These are phyloP conservation scores for Lyophyllum shimeji DNA, from an alignment of 768 basidiomycete genomes.

Conservation along the genomic window DNA sequence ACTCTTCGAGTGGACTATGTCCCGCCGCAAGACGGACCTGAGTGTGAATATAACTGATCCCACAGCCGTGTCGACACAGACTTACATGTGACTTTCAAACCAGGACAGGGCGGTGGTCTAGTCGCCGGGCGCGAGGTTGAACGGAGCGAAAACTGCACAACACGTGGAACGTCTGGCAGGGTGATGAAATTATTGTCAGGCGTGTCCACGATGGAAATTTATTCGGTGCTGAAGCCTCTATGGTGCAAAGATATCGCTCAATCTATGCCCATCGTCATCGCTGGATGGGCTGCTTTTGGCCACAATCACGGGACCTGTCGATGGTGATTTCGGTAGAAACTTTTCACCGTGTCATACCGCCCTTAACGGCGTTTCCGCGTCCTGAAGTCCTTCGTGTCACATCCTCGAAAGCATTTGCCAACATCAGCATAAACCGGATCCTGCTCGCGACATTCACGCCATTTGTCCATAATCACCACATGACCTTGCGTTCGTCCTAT, in stretches of 20 bases:
- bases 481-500: constrained; percentile 12
- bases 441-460: constrained; percentile 17
- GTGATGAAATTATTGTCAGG: not conserved
- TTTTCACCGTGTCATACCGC: constrained; percentile 11
- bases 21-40: too few relatives aligned
- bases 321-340: constrained; percentile 23
- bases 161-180: too few relatives aligned
- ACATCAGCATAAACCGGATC: constrained; percentile 12
- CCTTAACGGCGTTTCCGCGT: constrained; percentile 10
- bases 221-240: not conserved
- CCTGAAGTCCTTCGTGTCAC: constrained; percentile 19
- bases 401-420: constrained; percentile 17
- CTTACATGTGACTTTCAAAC: too few relatives aligned
- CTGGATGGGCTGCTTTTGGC: constrained; percentile 22
- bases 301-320: constrained; percentile 15
- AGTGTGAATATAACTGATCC: too few relatives aligned
- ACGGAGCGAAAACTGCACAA: too few relatives aligned
- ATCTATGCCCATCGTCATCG: constrained; percentile 10
- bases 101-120: too few relatives aligned
- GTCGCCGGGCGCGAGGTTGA: too few relatives aligned
- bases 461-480: constrained; percentile 23
- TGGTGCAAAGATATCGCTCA: not conserved
- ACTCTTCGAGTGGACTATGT: too few relatives aligned
- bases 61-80: too few relatives aligned
- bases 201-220: not conserved